Base-by-base conservation (phyloP, 495 filamentous ascomycete genomes). In the Clavariopsis aquatica region DNA sequence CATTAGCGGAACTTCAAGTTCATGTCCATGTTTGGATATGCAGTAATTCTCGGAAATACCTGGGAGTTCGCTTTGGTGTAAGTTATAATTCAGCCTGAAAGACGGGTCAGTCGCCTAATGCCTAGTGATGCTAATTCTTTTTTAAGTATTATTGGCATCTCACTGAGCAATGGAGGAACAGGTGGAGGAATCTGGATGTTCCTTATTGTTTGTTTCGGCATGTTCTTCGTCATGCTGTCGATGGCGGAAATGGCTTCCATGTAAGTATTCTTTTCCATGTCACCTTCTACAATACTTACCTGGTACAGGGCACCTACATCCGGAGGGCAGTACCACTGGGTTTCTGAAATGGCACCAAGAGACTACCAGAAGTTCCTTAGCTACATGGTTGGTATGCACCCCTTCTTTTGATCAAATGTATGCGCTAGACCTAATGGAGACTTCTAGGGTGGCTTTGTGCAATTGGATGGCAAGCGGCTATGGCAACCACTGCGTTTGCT, bases 261-360 rank as follows among this genome's bases (percentile, higher is more conserved):
- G 29, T 24, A 51, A 3, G 47, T 4, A 20, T 7, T 7, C 7
- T 23, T 23, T 23, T 24, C 8, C 19, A 8, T 28, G 15, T 22
- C 38, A 43, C 2, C 12, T 3, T 17, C 13, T 43, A 3, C 12
- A 6, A 43, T 6, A 10, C 38, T 43, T 8, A 43, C 13, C 5
- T 2, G n/a, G 12, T 2, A 43, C n/a, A 43, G 38, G 38, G 80
- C 80, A 34, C 81, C 81, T 1, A 83, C 78, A 0, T 65, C 66
- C 8, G 65, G 76, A 76, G 81, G 81, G 1, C 81, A 84, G 60
- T 84, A 84, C 46, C 80, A 83, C 56, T 84, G 81, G 82, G 76
- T 76, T 7, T 78, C 78, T 1, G 80, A 81, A 75, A 68, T 84
- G 15, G 79, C 82, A 0, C 77, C 81, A 2, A 62, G 53, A 17